phyloP scores from a whole-genome alignment of 306 rosid genomes.

The Cucumis cinereus region DNA sequence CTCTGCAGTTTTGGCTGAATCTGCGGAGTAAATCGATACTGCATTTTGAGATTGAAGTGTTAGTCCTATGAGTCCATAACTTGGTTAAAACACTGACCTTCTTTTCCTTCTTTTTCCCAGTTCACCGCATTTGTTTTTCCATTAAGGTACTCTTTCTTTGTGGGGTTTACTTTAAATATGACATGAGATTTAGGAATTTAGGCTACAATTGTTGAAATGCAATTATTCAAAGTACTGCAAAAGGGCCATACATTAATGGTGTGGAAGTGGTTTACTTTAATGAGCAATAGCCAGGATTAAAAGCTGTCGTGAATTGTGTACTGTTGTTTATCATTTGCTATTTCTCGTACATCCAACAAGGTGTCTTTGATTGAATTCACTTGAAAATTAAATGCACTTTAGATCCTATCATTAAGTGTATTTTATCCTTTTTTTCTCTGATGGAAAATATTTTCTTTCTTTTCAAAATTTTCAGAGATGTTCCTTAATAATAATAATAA shows the following conservation, averaged over 20 bases:
- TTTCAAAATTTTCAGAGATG: neutral
- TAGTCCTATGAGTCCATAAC: neutral
- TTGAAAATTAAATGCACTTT: neutral
- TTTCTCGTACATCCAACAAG: neutral
- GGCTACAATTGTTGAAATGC: neutral
- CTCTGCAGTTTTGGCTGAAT: slow-evolving; percentile 2
- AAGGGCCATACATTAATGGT: neutral
- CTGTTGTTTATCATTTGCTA: neutral
- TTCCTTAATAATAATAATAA: too few relatives aligned
- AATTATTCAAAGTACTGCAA: neutral
- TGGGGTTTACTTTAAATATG: neutral
- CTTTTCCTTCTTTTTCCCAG: neutral
- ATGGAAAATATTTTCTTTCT: neutral
- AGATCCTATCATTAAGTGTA: neutral
- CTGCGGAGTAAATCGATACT: neutral
- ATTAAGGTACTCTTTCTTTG: neutral
- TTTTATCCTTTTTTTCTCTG: neutral
- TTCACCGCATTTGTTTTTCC: neutral
- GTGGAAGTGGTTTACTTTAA: neutral
- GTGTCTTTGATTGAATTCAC: neutral
- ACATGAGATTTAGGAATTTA: neutral
- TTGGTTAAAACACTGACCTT: neutral
- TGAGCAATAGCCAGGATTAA: neutral
- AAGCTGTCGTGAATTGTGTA: neutral
- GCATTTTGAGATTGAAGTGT: slow-evolving; percentile 3